Base-by-base conservation (phyloP, 331 rosid species). In the Malus hybrid region DNA sequence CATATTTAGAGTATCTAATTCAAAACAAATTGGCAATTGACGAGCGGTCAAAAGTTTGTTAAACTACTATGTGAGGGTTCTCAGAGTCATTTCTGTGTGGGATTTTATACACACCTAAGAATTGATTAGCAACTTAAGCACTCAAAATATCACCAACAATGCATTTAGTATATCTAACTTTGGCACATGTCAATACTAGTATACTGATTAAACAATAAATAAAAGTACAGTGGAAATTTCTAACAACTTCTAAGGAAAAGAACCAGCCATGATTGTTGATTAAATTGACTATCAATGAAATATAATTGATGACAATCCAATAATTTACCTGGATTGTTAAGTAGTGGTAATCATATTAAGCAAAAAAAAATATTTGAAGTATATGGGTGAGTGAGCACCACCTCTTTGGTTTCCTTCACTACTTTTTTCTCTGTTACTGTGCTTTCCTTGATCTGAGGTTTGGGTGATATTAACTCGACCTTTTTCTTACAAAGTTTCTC, bases 381-480 rank as follows among this genome's bases (percentile, higher is more conserved):
- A 62, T 28, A 48, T 48, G 36, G 39, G 42, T 28, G 73, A 69
- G 46, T 18, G 29, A 70, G 19, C 63, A n/a, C 53, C 36, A 90
- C 97, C 55, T 77, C 76, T 63, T 88, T 91, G 70, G 50, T 66
- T 86, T 89, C 93, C 88, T 84, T 85, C 66, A 30, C 56, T 62
- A 83, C 78, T 68, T 81, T 87, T 32, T 63, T 66, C 14, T 70
- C 83, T 5, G 22, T 7, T 42, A 66, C 1, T 39, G 46, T 29
- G 64, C 15, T 77, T 11, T 76, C 91, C 63, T 84, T 79, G 73
- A 79, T 66, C 89, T 79, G 88, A 57, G 82, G 26, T 74, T 86
- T 89, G 57, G 98, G 98, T 19, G 97, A 93, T 76, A 93, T 58
- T 75, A 93, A 68, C 68, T 91, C 93, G 79, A 91, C 84, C 73